Percentiles rank a stretch among this genome's conserved stretches.
These are phyloP conservation scores for Alternaria brassicae DNA, from an alignment of 2,329 filamentous ascomycete species.

Conservation along the genomic window DNA sequence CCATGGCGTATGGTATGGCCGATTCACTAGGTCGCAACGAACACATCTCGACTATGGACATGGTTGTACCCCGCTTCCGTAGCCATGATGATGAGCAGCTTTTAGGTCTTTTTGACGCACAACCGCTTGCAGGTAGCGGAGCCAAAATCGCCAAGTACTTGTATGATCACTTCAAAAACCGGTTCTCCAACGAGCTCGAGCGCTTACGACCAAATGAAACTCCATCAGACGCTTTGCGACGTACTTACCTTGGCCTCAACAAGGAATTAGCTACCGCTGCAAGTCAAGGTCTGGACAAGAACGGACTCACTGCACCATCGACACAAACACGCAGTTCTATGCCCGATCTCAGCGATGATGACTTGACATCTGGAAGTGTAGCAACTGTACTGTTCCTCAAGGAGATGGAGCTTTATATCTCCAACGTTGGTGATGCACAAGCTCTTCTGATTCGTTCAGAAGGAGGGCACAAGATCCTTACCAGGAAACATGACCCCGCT, in stretches of 20 bases:
- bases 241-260: constrained; percentile 88
- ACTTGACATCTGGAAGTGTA: constrained; percentile 87
- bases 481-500: constrained; percentile 90
- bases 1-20: constrained; percentile 95
- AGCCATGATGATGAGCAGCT: constrained; percentile 89
- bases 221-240: constrained; percentile 80
- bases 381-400: constrained; percentile 91
- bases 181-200: constrained; percentile 83
- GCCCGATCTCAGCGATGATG: constrained; percentile 84
- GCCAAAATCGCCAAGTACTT: constrained; percentile 96
- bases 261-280: constrained; percentile 91
- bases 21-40: constrained; percentile 93
- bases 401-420: constrained; percentile 88
- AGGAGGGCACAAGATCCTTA: constrained; percentile 81
- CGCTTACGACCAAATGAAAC: constrained; percentile 74
- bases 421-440: constrained; percentile 94
- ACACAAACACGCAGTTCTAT: constrained; percentile 71
- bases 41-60: constrained; percentile 92
- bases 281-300: constrained; percentile 78
- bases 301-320: constrained; percentile 45
- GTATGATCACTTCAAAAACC: constrained; percentile 91
- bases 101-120: constrained; percentile 94
- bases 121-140: constrained; percentile 84
- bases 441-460: constrained; percentile 94
- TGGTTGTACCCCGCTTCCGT: constrained; percentile 91